phyloP scores from a whole-genome alignment of 1,284 basidiomycete species.

The Fomes fomentarius region DNA sequence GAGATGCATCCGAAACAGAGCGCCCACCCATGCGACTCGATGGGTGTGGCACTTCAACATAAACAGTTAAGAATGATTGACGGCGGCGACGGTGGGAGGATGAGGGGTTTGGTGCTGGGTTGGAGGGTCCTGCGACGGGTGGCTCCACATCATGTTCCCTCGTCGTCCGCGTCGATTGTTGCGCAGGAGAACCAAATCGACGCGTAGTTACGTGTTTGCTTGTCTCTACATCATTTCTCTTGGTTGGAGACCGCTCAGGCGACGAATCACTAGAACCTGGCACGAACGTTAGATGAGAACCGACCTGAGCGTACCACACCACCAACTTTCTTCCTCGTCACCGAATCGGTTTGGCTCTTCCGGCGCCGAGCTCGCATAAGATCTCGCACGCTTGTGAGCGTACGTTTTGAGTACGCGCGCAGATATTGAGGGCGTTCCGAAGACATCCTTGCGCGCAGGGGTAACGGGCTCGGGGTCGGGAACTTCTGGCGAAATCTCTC shows the following conservation, averaged over 20 bases:
- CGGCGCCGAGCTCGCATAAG: conserved; percentile 6
- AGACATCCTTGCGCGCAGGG: conserved; percentile 5
- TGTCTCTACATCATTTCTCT: background rate
- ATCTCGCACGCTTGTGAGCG: conserved; percentile 15
- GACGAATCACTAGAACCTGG: conserved; percentile 4
- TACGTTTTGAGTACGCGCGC: conserved; percentile 18
- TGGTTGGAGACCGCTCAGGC: conserved; percentile 5
- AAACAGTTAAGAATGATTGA: conserved; percentile 4
- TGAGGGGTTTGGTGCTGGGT: background rate
- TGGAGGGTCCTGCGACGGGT: background rate
- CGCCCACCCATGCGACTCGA: background rate
- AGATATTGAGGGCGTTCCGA: conserved; percentile 7
- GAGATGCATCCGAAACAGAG: background rate
- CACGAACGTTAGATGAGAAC: background rate
- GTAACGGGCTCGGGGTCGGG: conserved; percentile 14
- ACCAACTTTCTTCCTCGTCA: background rate
- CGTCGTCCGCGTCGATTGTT: background rate
- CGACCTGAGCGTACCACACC: background rate
- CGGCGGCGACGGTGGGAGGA: background rate
- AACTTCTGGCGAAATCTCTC: conserved; percentile 14
- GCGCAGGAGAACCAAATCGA: background rate
- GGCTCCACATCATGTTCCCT: background rate
- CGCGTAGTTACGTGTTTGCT: background rate
- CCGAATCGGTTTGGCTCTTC: background rate
- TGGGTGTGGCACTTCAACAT: conserved; percentile 3